Conservation (phyloP, 2,329 filamentous ascomycete species). For the Exophiala aquamarina region DNA sequence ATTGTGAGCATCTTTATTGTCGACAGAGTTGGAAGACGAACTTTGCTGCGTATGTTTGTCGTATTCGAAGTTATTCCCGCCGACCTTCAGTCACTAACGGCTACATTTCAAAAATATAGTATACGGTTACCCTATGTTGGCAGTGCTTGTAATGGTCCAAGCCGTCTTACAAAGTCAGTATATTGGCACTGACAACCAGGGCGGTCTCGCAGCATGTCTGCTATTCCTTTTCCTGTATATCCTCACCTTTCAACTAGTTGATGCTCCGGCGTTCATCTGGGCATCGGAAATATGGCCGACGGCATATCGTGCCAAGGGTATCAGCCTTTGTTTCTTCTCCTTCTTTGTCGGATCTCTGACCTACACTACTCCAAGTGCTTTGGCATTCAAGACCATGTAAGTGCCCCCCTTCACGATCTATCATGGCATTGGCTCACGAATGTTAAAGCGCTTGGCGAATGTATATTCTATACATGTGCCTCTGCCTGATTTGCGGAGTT, state of each 20-base stretch:
- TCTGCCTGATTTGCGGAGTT: background rate
- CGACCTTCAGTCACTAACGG: too few species aligned
- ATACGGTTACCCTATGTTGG: background rate
- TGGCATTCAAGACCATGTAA: background rate
- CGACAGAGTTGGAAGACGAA: conserved; percentile 1
- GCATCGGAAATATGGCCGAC: background rate
- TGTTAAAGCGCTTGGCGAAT: conserved; percentile 1
- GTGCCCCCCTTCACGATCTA: background rate
- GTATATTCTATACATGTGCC: conserved; percentile 25
- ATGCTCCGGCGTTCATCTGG: background rate
- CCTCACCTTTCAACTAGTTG: background rate
- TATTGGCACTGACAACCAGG: conserved; percentile 33
- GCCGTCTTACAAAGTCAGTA: conserved; percentile 22
- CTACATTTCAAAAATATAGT: background rate
- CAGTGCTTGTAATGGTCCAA: background rate
- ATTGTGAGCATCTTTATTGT: conserved; percentile 1
- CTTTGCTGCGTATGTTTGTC: background rate
- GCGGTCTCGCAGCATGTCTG: conserved; percentile 35
- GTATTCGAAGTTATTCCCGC: too few species aligned
- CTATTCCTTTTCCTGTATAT: conserved; percentile 42
- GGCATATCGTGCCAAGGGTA: background rate
- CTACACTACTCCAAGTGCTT: background rate
- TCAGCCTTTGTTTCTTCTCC: background rate
- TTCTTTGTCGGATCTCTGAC: conserved; percentile 1
- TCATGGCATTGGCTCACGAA: background rate